A percentile compares a stretch with the other conserved stretches of the same genome.
phyloP scores from a whole-genome alignment of 176 grass and related monocot species.

The Phoenix dactylifera region DNA sequence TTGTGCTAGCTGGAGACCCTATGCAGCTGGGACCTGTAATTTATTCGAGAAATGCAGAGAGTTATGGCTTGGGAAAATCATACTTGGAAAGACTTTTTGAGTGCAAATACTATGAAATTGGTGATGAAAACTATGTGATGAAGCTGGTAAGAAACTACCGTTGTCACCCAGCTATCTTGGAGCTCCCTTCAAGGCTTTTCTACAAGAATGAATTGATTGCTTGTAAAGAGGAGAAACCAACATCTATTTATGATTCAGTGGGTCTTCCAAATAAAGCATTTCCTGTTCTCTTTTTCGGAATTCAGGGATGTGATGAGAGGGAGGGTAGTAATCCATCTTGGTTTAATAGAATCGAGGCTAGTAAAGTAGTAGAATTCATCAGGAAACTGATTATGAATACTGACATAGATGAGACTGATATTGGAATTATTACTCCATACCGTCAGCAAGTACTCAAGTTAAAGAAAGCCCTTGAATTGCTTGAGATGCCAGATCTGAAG shows the following conservation, averaged over 20 bases:
- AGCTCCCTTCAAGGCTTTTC: conserved; percentile 85
- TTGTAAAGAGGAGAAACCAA: conserved; percentile 43
- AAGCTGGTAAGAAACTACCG: conserved; percentile 82
- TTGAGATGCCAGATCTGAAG: conserved; percentile 72
- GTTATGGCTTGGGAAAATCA: conserved; percentile 52
- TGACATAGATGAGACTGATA: conserved; percentile 44
- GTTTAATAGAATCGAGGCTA: conserved; percentile 93
- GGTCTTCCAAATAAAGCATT: conserved; percentile 74
- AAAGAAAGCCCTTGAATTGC: conserved; percentile 60
- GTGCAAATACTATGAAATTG: conserved; percentile 38
- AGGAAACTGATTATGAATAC: conserved; percentile 46
- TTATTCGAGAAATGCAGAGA: conserved; percentile 56
- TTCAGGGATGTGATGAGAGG: conserved; percentile 92
- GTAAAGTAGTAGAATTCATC: conserved; percentile 78
- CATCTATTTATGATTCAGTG: conserved; percentile 42
- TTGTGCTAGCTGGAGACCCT: conserved; percentile 90
- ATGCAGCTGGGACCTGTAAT: conserved; percentile 84
- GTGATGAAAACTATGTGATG: conserved; percentile 58
- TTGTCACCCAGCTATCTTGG: conserved; percentile 88
- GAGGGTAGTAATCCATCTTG: conserved; percentile 94
- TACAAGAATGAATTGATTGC: conserved; percentile 51
- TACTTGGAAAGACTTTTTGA: conserved; percentile 62
- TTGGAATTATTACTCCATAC: conserved; percentile 89
- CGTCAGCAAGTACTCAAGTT: conserved; percentile 78
- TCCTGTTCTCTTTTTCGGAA: conserved; percentile 88